phyloP scores from a whole-genome alignment of 345 rosid species.

The Citropsis articulata region DNA sequence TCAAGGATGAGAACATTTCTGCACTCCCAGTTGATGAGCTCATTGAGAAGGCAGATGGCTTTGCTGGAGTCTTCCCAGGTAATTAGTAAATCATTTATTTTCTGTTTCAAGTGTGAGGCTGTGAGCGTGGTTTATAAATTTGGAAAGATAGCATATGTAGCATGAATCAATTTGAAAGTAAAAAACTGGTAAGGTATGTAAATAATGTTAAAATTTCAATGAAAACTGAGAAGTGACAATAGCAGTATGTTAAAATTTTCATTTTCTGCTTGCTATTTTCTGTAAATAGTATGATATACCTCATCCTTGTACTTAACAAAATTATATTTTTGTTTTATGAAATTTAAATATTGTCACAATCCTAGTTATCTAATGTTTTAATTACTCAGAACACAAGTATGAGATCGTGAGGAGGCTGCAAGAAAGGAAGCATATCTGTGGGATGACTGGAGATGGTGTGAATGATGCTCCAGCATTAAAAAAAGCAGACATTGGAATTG shows the following conservation, averaged over 20 bases:
- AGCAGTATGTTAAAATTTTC: background rate
- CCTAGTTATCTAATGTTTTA: constrained; percentile 14
- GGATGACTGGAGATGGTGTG: constrained; percentile 98
- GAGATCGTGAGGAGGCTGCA: constrained; percentile 92
- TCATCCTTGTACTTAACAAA: background rate
- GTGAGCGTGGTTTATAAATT: background rate
- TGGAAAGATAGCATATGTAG: background rate
- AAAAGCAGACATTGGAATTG: constrained; percentile 95
- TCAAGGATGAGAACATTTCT: constrained; percentile 48
- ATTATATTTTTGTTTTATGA: background rate
- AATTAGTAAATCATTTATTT: constrained; percentile 3
- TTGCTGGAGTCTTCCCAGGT: constrained; percentile 96
- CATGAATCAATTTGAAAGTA: background rate
- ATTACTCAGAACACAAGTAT: constrained; percentile 72
- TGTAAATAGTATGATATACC: background rate
- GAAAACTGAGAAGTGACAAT: background rate
- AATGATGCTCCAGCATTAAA: constrained; percentile 96
- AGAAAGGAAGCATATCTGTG: constrained; percentile 83
- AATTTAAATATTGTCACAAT: background rate
- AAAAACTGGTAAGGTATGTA: background rate
- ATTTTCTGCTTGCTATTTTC: background rate
- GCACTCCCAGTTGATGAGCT: constrained; percentile 74
- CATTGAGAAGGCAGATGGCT: constrained; percentile 94
- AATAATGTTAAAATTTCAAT: background rate
- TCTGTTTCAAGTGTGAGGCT: background rate